phyloP scores from a whole-genome alignment of 108 stramenopile genomes.

The Skeletonema tropicum region DNA sequence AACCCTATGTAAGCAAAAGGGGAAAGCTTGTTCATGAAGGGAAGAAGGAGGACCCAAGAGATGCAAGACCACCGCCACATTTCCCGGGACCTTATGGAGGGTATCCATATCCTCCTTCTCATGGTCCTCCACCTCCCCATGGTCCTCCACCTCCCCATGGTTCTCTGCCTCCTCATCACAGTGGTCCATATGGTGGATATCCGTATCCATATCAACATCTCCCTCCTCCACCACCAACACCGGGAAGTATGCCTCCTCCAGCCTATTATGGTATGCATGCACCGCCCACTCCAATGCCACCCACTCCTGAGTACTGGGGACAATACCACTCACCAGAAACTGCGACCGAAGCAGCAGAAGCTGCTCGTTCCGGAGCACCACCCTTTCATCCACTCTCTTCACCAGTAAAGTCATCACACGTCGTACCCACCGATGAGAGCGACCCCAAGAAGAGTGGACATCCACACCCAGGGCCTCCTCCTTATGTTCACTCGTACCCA shows the following conservation, averaged over 20 bases:
- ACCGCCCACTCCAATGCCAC: conserved; percentile 1
- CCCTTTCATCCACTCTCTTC: conserved; percentile 11
- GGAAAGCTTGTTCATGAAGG: conserved; percentile 9
- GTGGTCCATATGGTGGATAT: conserved; percentile 12
- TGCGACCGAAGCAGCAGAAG: background rate
- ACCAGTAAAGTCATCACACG: conserved; percentile 2
- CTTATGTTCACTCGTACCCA: background rate
- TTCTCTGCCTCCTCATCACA: background rate
- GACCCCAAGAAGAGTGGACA: background rate
- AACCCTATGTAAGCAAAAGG: conserved; percentile 17
- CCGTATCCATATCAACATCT: conserved; percentile 5
- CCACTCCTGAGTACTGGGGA: conserved; percentile 9
- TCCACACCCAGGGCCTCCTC: background rate
- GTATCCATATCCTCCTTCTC: conserved; percentile 3
- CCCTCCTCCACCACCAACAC: conserved; percentile 1
- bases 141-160: background rate
- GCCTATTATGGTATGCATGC: background rate
- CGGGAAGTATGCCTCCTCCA: background rate
- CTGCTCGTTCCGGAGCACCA: conserved; percentile 4
- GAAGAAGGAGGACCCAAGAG: background rate
- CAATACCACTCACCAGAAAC: conserved; percentile 8
- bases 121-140: conserved; percentile 8
- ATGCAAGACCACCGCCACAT: conserved; percentile 3
- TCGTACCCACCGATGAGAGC: conserved; percentile 6
- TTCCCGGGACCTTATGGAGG: conserved; percentile 10